phyloP scores from a whole-genome alignment of 129 eudicot genomes.

The Pulicaria dysenterica region DNA sequence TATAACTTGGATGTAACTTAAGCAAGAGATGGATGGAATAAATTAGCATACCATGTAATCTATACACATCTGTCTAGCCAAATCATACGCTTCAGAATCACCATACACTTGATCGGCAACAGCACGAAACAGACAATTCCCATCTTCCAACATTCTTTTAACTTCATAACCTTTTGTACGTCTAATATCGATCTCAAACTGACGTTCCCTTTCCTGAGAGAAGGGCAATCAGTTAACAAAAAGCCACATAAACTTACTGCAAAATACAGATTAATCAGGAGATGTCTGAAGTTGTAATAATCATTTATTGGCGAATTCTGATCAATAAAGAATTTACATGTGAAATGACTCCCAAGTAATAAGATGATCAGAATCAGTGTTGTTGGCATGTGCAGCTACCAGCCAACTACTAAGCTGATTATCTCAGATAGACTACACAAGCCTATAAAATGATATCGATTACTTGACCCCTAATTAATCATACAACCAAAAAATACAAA shows the following conservation, averaged over 20 bases:
- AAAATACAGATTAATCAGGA: background rate
- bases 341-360: background rate
- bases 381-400: background rate
- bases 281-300: background rate
- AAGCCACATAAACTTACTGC: background rate
- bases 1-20: background rate
- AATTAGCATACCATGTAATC: constrained; percentile 79
- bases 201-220: constrained; percentile 88
- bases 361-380: background rate
- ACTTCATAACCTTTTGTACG: constrained; percentile 88
- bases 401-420: background rate
- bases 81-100: constrained; percentile 86
- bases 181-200: constrained; percentile 90
- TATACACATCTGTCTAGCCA: constrained; percentile 98
- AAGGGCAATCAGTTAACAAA: constrained; percentile 10
- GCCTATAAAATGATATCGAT: background rate
- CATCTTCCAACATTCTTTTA: constrained; percentile 90
- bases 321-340: background rate
- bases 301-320: background rate
- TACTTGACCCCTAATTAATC: background rate
- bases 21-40: background rate
- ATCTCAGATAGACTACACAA: background rate
- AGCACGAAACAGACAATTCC: constrained; percentile 96
- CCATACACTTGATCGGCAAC: constrained; percentile 99
- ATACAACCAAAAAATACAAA: background rate